These are phyloP conservation scores for Cladobotryum protrusum DNA, from an alignment of 2,329 filamentous ascomycete species.

Conservation along the genomic window DNA sequence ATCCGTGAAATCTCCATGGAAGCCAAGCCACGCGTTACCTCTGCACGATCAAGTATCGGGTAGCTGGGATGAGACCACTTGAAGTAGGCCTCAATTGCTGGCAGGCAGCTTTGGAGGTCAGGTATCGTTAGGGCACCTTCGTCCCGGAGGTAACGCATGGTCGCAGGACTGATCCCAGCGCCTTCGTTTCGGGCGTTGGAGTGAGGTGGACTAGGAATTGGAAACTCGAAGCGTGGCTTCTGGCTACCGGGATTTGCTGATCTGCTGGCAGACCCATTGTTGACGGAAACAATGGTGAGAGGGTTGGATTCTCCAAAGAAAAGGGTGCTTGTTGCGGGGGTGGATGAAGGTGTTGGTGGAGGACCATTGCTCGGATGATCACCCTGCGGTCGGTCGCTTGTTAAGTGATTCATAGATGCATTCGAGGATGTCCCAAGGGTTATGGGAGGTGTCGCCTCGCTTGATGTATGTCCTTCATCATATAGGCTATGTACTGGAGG, in stretches of 20 bases:
- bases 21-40: slow-evolving; percentile 33
- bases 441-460: background rate
- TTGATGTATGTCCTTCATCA: background rate
- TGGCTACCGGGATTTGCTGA: slow-evolving; percentile 3
- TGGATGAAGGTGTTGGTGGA: slow-evolving; percentile 1
- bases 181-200: slow-evolving; percentile 16
- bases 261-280: slow-evolving; percentile 10
- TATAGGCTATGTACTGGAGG: too few species aligned
- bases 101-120: slow-evolving; percentile 33
- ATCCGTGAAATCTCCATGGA: slow-evolving; percentile 40
- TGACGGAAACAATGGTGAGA: slow-evolving; percentile 28
- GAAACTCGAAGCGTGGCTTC: slow-evolving; percentile 24
- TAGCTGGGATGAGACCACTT: slow-evolving; percentile 52
- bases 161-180: slow-evolving; percentile 39
- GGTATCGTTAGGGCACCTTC: slow-evolving; percentile 41
- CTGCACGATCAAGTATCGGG: slow-evolving; percentile 43
- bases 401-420: background rate
- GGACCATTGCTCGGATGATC: background rate
- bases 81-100: slow-evolving; percentile 46
- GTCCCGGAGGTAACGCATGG: slow-evolving; percentile 43
- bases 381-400: background rate
- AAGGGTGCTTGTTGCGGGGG: slow-evolving; percentile 19
- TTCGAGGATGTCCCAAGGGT: background rate
- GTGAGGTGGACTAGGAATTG: slow-evolving; percentile 22
- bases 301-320: slow-evolving; percentile 37